A percentile compares a stretch with the other conserved stretches of the same genome.
Conservation (phyloP, 2,329 filamentous ascomycete species). For the Neurospora sp. region DNA sequence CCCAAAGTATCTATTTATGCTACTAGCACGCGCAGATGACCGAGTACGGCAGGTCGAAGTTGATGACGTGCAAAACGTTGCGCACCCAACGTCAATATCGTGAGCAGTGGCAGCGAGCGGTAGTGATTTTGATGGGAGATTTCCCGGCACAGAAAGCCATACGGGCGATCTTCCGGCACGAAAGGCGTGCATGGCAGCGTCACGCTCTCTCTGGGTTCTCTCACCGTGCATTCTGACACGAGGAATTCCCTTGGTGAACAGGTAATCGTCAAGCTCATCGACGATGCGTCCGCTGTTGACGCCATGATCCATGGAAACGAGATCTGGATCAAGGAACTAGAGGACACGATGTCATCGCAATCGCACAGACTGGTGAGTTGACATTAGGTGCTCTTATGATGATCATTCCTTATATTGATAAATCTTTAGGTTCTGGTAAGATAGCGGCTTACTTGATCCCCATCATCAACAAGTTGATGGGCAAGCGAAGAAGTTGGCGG, state of each 20-base stretch:
- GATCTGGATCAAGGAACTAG: conserved; percentile 39
- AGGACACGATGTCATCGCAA: conserved; percentile 10
- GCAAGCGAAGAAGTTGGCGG: conserved; percentile 32
- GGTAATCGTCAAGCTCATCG: conserved; percentile 76
- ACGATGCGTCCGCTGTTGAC: conserved; percentile 70
- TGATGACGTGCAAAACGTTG: conserved; percentile 85
- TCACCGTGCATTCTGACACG: conserved; percentile 75
- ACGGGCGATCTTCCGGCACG: too few species aligned
- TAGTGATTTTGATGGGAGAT: conserved; percentile 69
- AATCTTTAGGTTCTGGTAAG: too few species aligned
- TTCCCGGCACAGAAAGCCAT: too few species aligned
- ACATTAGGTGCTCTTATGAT: too few species aligned
- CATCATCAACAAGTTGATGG: too few species aligned
- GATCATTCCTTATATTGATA: too few species aligned
- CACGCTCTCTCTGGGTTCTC: conserved; percentile 81
- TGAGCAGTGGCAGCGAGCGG: conserved; percentile 66
- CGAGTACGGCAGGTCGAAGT: conserved; percentile 69
- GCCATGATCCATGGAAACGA: conserved; percentile 60
- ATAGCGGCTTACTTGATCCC: too few species aligned
- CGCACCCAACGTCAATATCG: conserved; percentile 64
- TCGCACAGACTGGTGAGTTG: too few species aligned
- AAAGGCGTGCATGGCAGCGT: conserved; percentile 84
- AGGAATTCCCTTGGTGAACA: conserved; percentile 67
- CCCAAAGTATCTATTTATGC: neutral
- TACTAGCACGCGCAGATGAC: rapidly evolving